phyloP scores from a whole-genome alignment of 2,329 filamentous ascomycete species.

The Penicillium sp. region DNA sequence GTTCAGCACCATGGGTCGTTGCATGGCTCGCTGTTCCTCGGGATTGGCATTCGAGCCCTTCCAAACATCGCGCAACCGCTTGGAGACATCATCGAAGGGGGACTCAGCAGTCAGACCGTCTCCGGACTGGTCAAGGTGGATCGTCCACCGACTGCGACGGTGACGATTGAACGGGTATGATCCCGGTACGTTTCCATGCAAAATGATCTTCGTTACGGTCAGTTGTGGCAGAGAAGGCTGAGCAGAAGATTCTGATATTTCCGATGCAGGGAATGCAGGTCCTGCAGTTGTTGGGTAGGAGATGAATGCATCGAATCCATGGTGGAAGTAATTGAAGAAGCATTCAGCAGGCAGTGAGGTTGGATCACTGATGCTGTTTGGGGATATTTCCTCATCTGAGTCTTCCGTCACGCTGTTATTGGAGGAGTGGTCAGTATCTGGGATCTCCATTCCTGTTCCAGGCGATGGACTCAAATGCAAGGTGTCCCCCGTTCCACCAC shows the following conservation, averaged over 20 bases:
- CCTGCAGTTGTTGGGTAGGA: constrained; percentile 74
- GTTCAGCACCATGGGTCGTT: constrained; percentile 80
- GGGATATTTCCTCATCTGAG: constrained; percentile 64
- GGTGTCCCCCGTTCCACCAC: constrained; percentile 36
- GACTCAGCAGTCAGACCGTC: constrained; percentile 74
- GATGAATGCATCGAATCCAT: constrained; percentile 93
- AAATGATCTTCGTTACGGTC: constrained; percentile 87
- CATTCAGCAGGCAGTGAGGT: constrained; percentile 59
- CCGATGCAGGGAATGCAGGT: constrained; percentile 63
- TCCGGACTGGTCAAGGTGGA: constrained; percentile 57
- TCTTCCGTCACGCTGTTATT: constrained; percentile 73
- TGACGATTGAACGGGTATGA: constrained; percentile 97
- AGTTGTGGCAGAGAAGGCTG: constrained; percentile 63
- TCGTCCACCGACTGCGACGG: constrained; percentile 84
- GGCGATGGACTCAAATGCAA: constrained; percentile 46
- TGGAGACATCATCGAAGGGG: constrained; percentile 74
- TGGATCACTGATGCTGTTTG: constrained; percentile 66
- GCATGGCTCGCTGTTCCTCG: constrained; percentile 59
- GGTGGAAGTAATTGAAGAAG: constrained; percentile 97
- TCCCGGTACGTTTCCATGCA: constrained; percentile 93
- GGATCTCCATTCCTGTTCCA: constrained; percentile 49
- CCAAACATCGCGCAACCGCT: constrained; percentile 72
- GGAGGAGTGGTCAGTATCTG: constrained; percentile 78
- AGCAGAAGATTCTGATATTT: constrained; percentile 37
- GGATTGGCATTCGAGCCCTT: constrained; percentile 66